Evolutionary conservation across 2,329 filamentous ascomycete genomes (phyloP), one percentile per base, ranked within the genome.

Genomic region (Teratosphaeria nubilosa): DNA sequence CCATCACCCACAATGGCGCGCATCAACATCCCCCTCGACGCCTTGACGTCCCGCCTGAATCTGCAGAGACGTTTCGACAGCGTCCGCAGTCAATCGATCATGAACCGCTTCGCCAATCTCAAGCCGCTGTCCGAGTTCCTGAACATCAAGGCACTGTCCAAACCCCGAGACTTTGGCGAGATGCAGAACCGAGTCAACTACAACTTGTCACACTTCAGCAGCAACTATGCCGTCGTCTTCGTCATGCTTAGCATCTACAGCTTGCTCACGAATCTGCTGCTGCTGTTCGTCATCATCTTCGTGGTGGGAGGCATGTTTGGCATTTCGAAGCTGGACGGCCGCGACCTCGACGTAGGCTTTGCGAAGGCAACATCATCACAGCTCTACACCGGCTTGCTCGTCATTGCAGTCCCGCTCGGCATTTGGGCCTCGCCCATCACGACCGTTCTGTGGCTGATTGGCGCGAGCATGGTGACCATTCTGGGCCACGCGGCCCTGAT

Each of bases 181-280:
- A 85, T 90, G 64, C 92, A 97, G 76, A 91, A 87, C 67, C 86
- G 92, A 65, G 86, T 96, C 78, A 95, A 95, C 81, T 96, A 96
- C 86, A 99, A 99, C 76, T 78, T 99, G 65, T 85, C 88, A 74
- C 88, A 97, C 80, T 99, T 95, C 81, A 95, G 91, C 62, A 96
- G 90, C 86, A 99, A 99, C 80, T 99, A 99, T 82, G 87, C 88
- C 66, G 87, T 88, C 63, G 84, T 97, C 68, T 96, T 97, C 73
- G 80, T 88, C 68, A 95, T 99, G 86, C 86, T 99, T 71, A 90
- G 88, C 80, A 87, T 99, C 77, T 99, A 99, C 81, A 89, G 89
- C 70, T 78, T 99, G 69, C 82, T 99, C 70, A 94, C 90, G 68
- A 97, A 96, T 77, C 80, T 84, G 70, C 76, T 86, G 52, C 82